Conservation (phyloP, 2,329 filamentous ascomycete species). For the Byssochlamys sp. region DNA sequence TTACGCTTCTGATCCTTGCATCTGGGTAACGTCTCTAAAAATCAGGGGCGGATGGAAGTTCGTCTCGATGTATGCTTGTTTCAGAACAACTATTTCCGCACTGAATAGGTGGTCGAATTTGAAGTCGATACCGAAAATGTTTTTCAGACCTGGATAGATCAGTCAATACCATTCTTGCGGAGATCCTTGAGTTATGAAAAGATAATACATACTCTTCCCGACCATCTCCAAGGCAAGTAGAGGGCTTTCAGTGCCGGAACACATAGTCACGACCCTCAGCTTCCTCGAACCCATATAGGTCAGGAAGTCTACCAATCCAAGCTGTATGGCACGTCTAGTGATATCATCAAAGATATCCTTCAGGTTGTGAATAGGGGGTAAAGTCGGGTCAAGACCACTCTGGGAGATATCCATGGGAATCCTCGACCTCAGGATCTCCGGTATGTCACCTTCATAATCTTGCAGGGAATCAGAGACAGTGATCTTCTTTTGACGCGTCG, state of each 20-base stretch:
- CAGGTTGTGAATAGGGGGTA: conserved; percentile 41
- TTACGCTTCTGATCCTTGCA: conserved; percentile 42
- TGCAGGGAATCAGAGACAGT: background rate
- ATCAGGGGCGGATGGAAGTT: conserved; percentile 47
- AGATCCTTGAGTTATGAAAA: background rate
- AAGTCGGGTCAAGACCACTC: conserved; percentile 18
- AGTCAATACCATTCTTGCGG: background rate
- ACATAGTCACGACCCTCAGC: conserved; percentile 59
- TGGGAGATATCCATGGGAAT: conserved; percentile 2
- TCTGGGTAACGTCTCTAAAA: conserved; percentile 52
- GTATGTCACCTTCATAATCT: background rate
- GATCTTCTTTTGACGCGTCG: background rate
- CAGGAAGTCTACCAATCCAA: conserved; percentile 27
- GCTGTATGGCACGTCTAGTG: conserved; percentile 26
- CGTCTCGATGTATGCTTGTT: conserved; percentile 55
- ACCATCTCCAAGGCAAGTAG: conserved; percentile 56
- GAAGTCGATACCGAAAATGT: conserved; percentile 27
- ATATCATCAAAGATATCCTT: conserved; percentile 44
- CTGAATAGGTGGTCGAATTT: conserved; percentile 50
- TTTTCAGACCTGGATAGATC: conserved; percentile 13
- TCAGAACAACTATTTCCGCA: conserved; percentile 54
- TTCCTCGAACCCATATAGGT: conserved; percentile 25
- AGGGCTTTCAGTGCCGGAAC: conserved; percentile 68
- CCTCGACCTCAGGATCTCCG: background rate
- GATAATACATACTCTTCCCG: conserved; percentile 29